Percentiles rank a stretch among this genome's conserved stretches.
Conservation (phyloP, 139 green algal genomes). For the Klebsormidium nitens region DNA sequence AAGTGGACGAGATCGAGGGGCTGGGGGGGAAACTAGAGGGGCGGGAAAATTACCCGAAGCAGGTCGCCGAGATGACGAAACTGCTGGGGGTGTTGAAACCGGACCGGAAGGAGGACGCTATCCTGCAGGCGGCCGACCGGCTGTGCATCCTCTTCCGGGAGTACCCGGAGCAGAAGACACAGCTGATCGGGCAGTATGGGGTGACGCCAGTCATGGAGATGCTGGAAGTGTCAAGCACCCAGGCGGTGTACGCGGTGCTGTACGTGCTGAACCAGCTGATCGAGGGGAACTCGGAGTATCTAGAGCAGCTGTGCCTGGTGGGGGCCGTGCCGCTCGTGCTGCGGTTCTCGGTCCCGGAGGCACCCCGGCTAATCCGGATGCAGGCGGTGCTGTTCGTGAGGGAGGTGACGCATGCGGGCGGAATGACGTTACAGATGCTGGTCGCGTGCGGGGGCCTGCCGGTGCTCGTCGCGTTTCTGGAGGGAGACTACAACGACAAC, state of each 20-base stretch:
- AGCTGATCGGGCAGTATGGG: conserved; percentile 3
- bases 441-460: conserved; percentile 62
- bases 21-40: conserved; percentile 28
- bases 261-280: conserved; percentile 53
- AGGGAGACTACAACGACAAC: conserved; percentile 29
- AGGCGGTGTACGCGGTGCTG: conserved; percentile 50
- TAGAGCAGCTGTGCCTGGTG: conserved; percentile 60
- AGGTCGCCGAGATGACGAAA: conserved; percentile 5
- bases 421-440: conserved; percentile 57
- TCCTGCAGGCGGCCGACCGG: conserved; percentile 30
- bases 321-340: conserved; percentile 62
- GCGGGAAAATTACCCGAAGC: conserved; percentile 18
- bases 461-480: conserved; percentile 48
- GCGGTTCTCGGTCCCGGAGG: conserved; percentile 30
- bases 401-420: conserved; percentile 48
- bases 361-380: conserved; percentile 10
- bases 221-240: conserved; percentile 17
- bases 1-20: no score
- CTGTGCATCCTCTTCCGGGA: conserved; percentile 14
- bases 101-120: conserved; percentile 24
- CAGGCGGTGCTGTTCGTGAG: conserved; percentile 59
- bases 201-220: conserved; percentile 28
- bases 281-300: conserved; percentile 39
- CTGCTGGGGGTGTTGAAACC: conserved; percentile 10
- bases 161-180: conserved; percentile 3